Evolutionary conservation across 305 asterid genomes (phyloP), one percentile per base, ranked within the genome.

Genomic region (Fraxinus ornus): DNA sequence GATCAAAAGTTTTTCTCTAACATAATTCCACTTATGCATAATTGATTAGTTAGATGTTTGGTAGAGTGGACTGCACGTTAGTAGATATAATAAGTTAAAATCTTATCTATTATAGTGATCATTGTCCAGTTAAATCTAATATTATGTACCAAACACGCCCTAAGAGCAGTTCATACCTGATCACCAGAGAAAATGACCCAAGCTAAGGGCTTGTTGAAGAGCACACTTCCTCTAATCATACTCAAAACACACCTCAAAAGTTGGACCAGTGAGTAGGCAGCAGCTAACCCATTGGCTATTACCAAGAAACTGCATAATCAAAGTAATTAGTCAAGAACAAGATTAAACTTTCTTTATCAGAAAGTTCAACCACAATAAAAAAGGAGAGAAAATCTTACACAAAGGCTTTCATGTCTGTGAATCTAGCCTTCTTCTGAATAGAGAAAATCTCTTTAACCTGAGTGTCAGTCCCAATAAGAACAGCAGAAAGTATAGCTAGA

Each of bases 141-240:
- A 49, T 0, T 15, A 1, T 0, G 21, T 49, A 22, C 3, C 1
- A n/a, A 7, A 6, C 30, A 7, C 2, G 32, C 32, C 3, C 13
- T 9, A 2, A 35, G 3, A 22, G 74, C 3, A 77, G 28, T 17
- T 12, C 49, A 86, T 78, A 93, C 99, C 97, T 95, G 98, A 86
- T 95, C 98, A 75, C 98, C 97, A 81, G 98, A 94, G 92, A 95
- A 95, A 81, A 95, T 92, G 84, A 87, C 35, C 57, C 98, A 96
- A 84, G 99, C 98, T 86, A 96, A 81, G 80, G 97, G 94, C 83
- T 92, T 96, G 86, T 85, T 92, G 92, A 92, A 93, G 37, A 96
- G 92, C 80, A 91, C 92, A 90, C 86, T 89, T 82, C 98, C 97
- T 83, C 88, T 91, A 60, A 90, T 57, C 94, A 96, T 88, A 83